Evolutionary conservation across 176 grass and related monocot species (phyloP).

Genomic region (Eragrostis curvula): DNA sequence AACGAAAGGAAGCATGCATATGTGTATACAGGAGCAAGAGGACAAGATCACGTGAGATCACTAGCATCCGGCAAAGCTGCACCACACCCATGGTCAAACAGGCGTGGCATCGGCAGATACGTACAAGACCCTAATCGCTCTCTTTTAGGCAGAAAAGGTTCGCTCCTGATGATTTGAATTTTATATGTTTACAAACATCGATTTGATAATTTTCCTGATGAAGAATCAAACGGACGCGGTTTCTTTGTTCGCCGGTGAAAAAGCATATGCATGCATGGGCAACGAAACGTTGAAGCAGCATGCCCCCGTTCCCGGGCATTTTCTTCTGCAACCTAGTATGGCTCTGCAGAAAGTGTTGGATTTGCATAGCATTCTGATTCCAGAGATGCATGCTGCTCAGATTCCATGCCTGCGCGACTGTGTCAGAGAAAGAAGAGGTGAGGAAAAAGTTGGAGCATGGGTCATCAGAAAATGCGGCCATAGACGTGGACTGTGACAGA

Average conservation of each 20-base stretch:
- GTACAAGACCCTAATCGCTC: constrained; percentile 12
- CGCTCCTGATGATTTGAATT: neutral
- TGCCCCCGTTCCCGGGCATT: neutral
- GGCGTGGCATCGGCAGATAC: constrained; percentile 5
- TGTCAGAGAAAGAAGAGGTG: constrained; percentile 16
- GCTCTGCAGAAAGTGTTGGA: neutral
- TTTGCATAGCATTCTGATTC: neutral
- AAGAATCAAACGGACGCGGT: neutral
- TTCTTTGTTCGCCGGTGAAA: neutral
- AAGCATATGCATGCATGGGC: neutral
- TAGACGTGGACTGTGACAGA: constrained; percentile 31
- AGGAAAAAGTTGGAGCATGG: constrained; percentile 17
- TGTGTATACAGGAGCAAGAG: constrained; percentile 24
- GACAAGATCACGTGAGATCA: constrained; percentile 53
- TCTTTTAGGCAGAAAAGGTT: constrained; percentile 4
- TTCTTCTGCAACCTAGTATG: neutral
- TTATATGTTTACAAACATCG: neutral
- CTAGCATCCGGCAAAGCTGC: constrained; percentile 24
- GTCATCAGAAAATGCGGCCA: constrained; percentile 37
- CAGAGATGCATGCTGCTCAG: neutral
- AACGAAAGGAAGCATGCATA: neutral
- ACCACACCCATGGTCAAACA: constrained; percentile 32
- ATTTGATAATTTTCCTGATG: neutral
- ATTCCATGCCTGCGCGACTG: neutral
- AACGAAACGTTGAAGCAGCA: neutral